Evolutionary conservation across 495 filamentous ascomycete species (phyloP), one percentile per base, ranked within the genome.

Genomic region (Talaromyces ruber): DNA sequence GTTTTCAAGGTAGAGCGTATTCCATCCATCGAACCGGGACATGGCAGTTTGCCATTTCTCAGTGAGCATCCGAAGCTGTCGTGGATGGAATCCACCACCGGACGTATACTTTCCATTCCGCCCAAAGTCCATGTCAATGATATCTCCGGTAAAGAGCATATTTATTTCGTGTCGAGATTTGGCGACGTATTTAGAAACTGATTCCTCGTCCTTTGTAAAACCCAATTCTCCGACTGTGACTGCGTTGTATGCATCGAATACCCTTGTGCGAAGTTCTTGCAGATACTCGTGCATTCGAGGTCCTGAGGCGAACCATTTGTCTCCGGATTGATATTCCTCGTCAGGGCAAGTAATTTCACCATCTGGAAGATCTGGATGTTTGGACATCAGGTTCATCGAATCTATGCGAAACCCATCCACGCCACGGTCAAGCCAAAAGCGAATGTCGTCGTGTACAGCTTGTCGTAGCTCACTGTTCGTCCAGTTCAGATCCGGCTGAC

Each of bases 221-320:
- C 84, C 83, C 54, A 87, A 74, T 67, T 90, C 87, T 12, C 87
- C 87, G 32, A 6, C 85, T 0, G 82, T 85, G 62, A 88, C 74
- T 4, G 81, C 76, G 58, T 85, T 77, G 67, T 88, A 86, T 18
- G 81, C 69, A 43, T 73, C 73, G 45, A 89, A 71, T 12, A 86
- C 81, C 59, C 82, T 60, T 54, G 32, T 12, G 32, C 71, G 63
- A 22, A 81, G 76, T 29, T 76, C 78, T 30, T 64, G 64, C 2
- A 79, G 71, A 43, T 69, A 82, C 65, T 82, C 79, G 60, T 83
- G 79, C 60, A 83, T 73, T 37, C 74, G 67, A 4, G 81, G 81
- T 0, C 81, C 81, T 32, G 81, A 80, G 28, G 75, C 74, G 62
- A 72, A 82, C 32, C 32, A 34, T 12, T 34, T 34, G 8, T 34